Evolutionary conservation across 345 rosid species (phyloP), one percentile per base, ranked within the genome.

Genomic region (Jatropha curcas): DNA sequence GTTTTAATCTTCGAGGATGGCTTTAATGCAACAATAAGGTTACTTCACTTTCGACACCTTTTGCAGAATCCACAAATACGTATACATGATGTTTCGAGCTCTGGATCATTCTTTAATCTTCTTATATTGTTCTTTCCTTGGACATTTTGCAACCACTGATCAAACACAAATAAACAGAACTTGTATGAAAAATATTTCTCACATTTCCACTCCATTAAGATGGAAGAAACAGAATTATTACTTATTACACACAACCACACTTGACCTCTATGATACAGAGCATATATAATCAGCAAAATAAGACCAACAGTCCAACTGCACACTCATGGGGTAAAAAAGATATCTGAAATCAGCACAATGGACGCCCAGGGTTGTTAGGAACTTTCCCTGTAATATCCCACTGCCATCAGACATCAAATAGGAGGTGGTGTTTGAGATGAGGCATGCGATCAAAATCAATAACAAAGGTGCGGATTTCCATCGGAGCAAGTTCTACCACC

Each of bases 381-480:
- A 27, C 13, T 4, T 58, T 12, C 13, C 25, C n/a, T 5, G 34
- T 19, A 65, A 28, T 5, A 28, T 65, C 27, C 2, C 28, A 17
- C 20, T 3, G 53, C 20, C 53, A 28, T 45, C 17, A 41, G 35
- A 52, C 60, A 56, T 58, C 60, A 71, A 39, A 65, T 35, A 77
- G 69, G 50, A 20, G 56, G 52, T 27, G n/a, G 19, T 46, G 43
- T 8, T 39, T 2, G 43, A 6, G 51, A 19, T 45, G 55, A 25
- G 22, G 56, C 3, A 51, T 0, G 11, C 24, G 65, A 64, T 48
- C 61, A 1, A 87, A 74, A 22, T 83, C 60, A 7, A 90, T 61
- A 19, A 89, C 25, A 68, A 94, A 94, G 35, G 98, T 92, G 27
- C 98, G 88, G 50, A 94, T 92, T 81, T 94, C 98, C 98, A 92